These are phyloP conservation scores for Sclerotinia trifoliorum DNA, from an alignment of 2,329 filamentous ascomycete species.

Conservation along the genomic window DNA sequence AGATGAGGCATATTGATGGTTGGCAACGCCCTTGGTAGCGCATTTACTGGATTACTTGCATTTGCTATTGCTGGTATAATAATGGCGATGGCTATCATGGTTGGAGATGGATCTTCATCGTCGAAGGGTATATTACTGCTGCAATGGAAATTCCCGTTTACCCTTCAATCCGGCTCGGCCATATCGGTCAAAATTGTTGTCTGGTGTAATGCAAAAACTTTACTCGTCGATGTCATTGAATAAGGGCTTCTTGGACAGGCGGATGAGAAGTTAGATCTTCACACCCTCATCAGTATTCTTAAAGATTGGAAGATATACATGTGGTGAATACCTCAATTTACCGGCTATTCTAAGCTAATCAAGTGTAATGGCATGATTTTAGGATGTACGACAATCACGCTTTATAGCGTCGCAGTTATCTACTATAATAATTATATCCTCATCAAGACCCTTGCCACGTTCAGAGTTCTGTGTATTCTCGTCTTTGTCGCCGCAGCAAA, in stretches of 20 bases:
- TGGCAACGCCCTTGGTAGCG: not conserved
- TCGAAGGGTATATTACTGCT: not conserved
- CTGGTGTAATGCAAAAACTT: not conserved
- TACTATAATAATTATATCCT: not conserved
- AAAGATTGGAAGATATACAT: constrained; percentile 3
- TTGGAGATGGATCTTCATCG: constrained; percentile 8
- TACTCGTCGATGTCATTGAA: not conserved
- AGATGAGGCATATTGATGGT: not conserved
- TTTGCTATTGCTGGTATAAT: constrained; percentile 9
- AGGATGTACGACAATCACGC: not conserved
- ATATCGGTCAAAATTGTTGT: not conserved
- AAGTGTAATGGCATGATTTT: not conserved
- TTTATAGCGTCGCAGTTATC: constrained; percentile 1
- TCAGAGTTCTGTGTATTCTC: not conserved
- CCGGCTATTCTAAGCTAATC: not conserved
- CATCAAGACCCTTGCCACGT: not conserved
- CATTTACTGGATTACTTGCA: constrained; percentile 3
- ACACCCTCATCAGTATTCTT: not conserved
- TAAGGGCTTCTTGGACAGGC: not conserved
- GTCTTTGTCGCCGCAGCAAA: not conserved
- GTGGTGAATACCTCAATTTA: not conserved
- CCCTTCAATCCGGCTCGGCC: not conserved
- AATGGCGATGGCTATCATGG: not conserved
- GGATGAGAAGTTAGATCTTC: not conserved
- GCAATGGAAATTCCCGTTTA: not conserved